A percentile compares a stretch with the other conserved stretches of the same genome.
Conservation (phyloP, 306 rosid species). For the Mucuna pruriens region DNA sequence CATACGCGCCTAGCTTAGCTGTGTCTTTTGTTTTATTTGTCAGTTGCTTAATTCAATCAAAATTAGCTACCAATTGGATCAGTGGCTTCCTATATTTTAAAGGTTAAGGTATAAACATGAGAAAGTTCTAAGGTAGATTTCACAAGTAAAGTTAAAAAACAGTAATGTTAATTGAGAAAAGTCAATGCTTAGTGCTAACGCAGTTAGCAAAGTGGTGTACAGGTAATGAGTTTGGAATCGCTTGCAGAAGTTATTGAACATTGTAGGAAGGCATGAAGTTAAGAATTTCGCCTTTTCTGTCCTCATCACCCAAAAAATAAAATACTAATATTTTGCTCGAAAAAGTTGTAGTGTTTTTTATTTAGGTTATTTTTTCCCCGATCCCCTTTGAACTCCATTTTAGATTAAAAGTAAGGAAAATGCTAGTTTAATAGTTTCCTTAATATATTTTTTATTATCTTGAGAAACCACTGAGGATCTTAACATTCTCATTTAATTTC, state of each 20-base stretch:
- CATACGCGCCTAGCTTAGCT: conserved; percentile 48
- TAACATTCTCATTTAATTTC: background rate
- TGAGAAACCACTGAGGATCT: background rate
- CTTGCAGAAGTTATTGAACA: conserved; percentile 14
- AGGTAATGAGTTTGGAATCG: conserved; percentile 32
- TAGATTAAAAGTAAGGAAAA: background rate
- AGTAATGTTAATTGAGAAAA: conserved; percentile 14
- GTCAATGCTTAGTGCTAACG: conserved; percentile 36
- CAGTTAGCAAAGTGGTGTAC: conserved; percentile 40
- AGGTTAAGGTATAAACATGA: conserved; percentile 30
- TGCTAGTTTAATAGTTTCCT: background rate
- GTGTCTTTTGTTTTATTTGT: conserved; percentile 40
- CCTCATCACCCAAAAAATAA: background rate
- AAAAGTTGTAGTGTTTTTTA: background rate
- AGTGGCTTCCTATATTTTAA: background rate
- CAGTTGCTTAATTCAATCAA: conserved; percentile 27
- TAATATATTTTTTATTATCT: no score
- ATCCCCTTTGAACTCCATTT: background rate
- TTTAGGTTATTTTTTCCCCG: background rate
- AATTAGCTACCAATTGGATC: background rate
- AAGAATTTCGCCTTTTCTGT: background rate
- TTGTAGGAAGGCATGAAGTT: background rate
- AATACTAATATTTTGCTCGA: background rate
- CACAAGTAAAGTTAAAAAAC: conserved; percentile 23
- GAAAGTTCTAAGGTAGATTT: conserved; percentile 33